phyloP scores from a whole-genome alignment of 2,329 filamentous ascomycete genomes.

The Fusarium sp. region DNA sequence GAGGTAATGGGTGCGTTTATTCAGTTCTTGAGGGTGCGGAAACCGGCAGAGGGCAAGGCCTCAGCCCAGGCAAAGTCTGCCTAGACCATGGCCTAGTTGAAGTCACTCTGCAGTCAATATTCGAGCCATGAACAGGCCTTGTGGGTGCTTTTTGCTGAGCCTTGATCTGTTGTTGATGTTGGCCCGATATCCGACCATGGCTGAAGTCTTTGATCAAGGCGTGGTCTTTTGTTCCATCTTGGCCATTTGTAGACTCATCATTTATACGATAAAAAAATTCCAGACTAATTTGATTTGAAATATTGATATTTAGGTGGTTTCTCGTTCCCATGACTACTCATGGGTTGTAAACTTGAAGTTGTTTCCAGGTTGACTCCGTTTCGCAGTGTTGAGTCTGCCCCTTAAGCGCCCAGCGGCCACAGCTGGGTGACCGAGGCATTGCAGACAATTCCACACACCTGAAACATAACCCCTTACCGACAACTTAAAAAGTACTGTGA shows the following conservation, averaged over 20 bases:
- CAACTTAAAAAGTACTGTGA: background rate
- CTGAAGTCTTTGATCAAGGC: background rate
- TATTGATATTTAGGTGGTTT: accelerated
- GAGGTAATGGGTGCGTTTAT: background rate
- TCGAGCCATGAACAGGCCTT: background rate
- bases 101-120: background rate
- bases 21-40: background rate
- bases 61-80: background rate
- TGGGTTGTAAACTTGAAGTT: background rate
- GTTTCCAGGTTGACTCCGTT: background rate
- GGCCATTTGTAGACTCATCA: background rate
- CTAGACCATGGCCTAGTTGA: background rate
- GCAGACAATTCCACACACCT: background rate
- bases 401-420: background rate
- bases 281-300: no score
- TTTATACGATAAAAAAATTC: no score
- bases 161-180: background rate
- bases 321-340: accelerated
- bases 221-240: background rate
- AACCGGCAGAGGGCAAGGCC: background rate
- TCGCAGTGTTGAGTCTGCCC: background rate
- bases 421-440: background rate
- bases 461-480: background rate
- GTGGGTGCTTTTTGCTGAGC: background rate
- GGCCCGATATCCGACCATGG: background rate